These are phyloP conservation scores for Hapsidospora chrysogenum DNA, from an alignment of 495 filamentous ascomycete species.

Conservation along the genomic window DNA sequence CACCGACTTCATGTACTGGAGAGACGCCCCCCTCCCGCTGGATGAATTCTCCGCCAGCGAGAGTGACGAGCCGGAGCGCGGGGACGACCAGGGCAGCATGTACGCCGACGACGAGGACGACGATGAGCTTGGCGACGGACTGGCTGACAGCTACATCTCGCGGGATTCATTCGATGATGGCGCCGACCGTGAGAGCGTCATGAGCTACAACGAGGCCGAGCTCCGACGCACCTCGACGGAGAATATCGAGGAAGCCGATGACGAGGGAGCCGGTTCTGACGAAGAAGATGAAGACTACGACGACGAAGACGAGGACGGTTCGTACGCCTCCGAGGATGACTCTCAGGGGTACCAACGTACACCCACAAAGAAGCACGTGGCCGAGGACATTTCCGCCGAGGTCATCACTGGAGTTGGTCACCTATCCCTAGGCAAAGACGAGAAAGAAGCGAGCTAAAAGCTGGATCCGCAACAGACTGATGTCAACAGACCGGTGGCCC, in stretches of 20 bases:
- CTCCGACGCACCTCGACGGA: constrained; percentile 18
- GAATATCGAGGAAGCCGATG: constrained; percentile 14
- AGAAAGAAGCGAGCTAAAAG: constrained; percentile 5
- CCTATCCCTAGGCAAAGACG: constrained; percentile 17
- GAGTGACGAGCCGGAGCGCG: constrained; percentile 36
- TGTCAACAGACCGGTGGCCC: background rate
- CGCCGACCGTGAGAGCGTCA: constrained; percentile 17
- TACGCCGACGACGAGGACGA: constrained; percentile 33
- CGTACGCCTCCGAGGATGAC: constrained; percentile 5
- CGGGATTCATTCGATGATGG: constrained; percentile 34
- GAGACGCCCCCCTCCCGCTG: constrained; percentile 53
- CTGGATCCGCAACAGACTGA: background rate
- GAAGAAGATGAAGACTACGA: constrained; percentile 11
- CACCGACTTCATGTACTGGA: constrained; percentile 82
- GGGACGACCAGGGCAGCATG: constrained; percentile 16
- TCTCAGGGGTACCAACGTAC: background rate
- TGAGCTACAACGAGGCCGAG: constrained; percentile 13
- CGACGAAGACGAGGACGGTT: constrained; percentile 8
- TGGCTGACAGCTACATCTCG: constrained; percentile 45
- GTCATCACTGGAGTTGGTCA: constrained; percentile 32
- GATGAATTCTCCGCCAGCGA: constrained; percentile 71
- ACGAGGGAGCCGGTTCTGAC: constrained; percentile 10
- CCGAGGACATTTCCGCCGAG: constrained; percentile 26
- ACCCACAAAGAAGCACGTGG: constrained; percentile 5
- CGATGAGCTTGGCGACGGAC: constrained; percentile 20